Evolutionary conservation across 805 yeast species (phyloP).

Genomic region (Lipomyces kockii): DNA sequence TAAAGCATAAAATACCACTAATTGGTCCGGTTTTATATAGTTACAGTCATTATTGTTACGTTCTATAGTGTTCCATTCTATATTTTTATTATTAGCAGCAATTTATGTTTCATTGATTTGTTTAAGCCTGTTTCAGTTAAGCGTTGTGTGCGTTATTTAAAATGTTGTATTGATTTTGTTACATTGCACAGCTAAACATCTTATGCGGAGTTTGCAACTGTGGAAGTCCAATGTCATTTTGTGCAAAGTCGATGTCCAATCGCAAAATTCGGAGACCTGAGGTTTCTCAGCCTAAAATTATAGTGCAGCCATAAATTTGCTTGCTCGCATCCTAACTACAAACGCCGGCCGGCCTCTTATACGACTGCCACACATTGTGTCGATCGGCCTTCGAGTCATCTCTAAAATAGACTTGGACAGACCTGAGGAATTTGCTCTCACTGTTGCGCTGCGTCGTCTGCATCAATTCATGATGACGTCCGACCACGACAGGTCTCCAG

Average conservation of each 20-base stretch:
- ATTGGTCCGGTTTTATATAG: conserved; percentile 12
- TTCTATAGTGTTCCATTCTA: conserved; percentile 23
- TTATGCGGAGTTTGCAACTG: conserved; percentile 2
- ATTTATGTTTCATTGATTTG: conserved; percentile 19
- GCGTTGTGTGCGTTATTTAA: not conserved
- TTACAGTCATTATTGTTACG: conserved; percentile 25
- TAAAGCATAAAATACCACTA: conserved; percentile 17
- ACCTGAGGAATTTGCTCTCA: no score
- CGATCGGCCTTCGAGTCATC: no score
- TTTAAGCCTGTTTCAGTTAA: conserved; percentile 13
- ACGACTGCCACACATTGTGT: no score
- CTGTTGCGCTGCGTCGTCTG: no score
- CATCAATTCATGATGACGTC: no score
- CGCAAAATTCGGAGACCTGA: not conserved
- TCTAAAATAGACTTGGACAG: no score
- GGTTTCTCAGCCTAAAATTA: not conserved
- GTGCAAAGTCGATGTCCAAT: not conserved
- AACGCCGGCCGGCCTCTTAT: no score
- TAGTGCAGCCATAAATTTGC: no score
- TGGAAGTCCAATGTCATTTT: not conserved
- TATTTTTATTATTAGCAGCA: conserved; percentile 26
- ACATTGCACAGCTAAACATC: not conserved
- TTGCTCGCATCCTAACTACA: no score
- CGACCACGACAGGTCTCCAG: no score
- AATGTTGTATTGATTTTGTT: not conserved